Evolutionary conservation across 73 alveolate genomes (phyloP).

Genomic region (Stentor roeselii): DNA sequence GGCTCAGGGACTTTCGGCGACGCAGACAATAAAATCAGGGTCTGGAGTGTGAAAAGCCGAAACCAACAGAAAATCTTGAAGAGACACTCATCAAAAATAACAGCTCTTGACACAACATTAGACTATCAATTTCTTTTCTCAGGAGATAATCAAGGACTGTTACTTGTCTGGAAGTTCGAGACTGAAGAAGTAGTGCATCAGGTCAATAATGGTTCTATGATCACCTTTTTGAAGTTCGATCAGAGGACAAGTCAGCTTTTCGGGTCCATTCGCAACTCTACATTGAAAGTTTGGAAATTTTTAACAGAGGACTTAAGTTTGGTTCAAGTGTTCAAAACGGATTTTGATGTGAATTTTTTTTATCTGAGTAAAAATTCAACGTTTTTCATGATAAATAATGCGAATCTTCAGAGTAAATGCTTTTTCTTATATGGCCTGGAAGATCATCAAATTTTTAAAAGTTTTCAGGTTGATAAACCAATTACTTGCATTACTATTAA

Average conservation of each 20-base stretch:
- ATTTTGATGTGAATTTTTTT: too few relatives aligned
- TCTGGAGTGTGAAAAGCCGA: not conserved
- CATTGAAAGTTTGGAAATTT: too few relatives aligned
- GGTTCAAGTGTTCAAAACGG: too few relatives aligned
- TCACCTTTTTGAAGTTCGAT: not conserved
- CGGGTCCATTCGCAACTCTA: too few relatives aligned
- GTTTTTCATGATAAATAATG: too few relatives aligned
- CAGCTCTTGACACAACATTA: not conserved
- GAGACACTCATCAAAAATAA: too few relatives aligned
- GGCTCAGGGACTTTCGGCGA: not conserved
- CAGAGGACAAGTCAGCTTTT: not conserved
- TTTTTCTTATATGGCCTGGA: not conserved
- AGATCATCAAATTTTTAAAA: not conserved
- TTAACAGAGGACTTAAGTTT: too few relatives aligned
- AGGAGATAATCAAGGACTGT: not conserved
- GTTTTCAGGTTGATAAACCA: not conserved
- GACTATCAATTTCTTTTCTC: not conserved
- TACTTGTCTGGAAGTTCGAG: not conserved
- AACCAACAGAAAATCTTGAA: not conserved
- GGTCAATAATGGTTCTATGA: not conserved
- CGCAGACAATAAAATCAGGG: not conserved
- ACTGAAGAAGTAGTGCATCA: not conserved
- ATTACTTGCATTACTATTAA: not conserved
- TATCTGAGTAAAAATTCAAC: too few relatives aligned
- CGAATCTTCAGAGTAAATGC: not conserved